A percentile compares a stretch with the other conserved stretches of the same genome.
These are phyloP conservation scores for Cyberlindnera sargentensis DNA, from an alignment of 805 yeast genomes.

Conservation along the genomic window DNA sequence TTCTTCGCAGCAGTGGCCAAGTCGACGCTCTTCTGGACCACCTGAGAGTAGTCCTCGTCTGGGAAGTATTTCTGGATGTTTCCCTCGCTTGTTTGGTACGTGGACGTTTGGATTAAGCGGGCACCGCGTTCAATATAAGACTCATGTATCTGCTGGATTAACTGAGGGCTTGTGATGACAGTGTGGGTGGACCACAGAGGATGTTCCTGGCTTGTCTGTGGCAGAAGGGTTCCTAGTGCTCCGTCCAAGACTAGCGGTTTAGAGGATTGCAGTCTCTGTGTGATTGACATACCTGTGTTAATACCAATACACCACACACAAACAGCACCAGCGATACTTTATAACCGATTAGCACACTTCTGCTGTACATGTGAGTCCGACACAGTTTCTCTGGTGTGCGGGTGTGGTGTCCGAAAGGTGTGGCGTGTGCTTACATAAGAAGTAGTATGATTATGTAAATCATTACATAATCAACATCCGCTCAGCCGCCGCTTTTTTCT, in stretches of 20 bases:
- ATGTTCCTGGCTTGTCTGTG: slow-evolving; percentile 14
- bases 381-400: too few relatives aligned
- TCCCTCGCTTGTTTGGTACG: slow-evolving; percentile 42
- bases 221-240: slow-evolving; percentile 18
- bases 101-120: slow-evolving; percentile 43
- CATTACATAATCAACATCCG: too few relatives aligned
- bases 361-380: background rate
- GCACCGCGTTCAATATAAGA: slow-evolving; percentile 49
- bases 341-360: background rate
- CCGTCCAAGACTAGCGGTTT: slow-evolving; percentile 18
- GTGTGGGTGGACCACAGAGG: slow-evolving; percentile 58
- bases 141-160: slow-evolving; percentile 40
- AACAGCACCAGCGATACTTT: too few relatives aligned
- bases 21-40: slow-evolving; percentile 11
- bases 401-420: too few relatives aligned
- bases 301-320: too few relatives aligned
- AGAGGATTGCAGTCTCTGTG: slow-evolving; percentile 1
- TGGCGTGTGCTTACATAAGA: too few relatives aligned
- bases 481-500: too few relatives aligned
- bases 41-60: slow-evolving; percentile 15
- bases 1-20: slow-evolving; percentile 8
- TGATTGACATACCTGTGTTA: background rate
- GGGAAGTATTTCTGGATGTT: slow-evolving; percentile 27
- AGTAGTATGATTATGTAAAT: too few relatives aligned
- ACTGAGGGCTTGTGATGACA: slow-evolving; percentile 35